These are phyloP conservation scores for Nannochloropsis salina DNA, from an alignment of 108 stramenopile species.

Conservation along the genomic window DNA sequence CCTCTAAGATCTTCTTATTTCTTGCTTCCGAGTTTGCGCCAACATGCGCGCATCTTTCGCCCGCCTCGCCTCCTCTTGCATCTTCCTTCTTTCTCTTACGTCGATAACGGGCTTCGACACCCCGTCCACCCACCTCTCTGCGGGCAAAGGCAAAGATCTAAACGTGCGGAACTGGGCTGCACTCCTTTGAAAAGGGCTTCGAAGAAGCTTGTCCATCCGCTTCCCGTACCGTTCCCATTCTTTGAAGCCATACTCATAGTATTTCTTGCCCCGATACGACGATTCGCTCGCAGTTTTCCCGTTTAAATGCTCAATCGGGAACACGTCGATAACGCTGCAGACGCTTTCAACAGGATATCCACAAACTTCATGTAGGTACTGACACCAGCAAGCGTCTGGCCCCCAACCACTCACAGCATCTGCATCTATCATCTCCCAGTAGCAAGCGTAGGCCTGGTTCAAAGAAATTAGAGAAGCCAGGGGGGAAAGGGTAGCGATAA, in stretches of 20 bases:
- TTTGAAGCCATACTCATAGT: not conserved
- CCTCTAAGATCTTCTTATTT: too few relatives aligned
- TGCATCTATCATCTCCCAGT: not conserved
- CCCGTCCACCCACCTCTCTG: not conserved
- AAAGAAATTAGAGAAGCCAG: not conserved
- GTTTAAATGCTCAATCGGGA: not conserved
- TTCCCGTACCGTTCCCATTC: not conserved
- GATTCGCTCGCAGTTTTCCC: not conserved
- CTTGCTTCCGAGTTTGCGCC: too few relatives aligned
- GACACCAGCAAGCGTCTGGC: not conserved
- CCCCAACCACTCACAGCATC: not conserved
- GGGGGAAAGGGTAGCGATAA: not conserved
- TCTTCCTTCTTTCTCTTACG: constrained; percentile 17
- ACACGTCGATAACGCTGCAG: not conserved
- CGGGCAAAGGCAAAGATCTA: not conserved
- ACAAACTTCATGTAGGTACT: not conserved
- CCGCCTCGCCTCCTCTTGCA: not conserved
- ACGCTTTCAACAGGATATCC: not conserved
- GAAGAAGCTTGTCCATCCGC: not conserved
- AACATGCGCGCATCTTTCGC: not conserved
- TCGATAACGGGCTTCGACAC: not conserved
- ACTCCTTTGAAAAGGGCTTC: not conserved
- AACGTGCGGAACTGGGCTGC: not conserved
- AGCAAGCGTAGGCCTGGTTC: not conserved
- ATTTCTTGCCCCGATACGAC: not conserved